Evolutionary conservation across 495 filamentous ascomycete genomes (phyloP), one percentile per base, ranked within the genome.

Genomic region (Viridothelium virens): DNA sequence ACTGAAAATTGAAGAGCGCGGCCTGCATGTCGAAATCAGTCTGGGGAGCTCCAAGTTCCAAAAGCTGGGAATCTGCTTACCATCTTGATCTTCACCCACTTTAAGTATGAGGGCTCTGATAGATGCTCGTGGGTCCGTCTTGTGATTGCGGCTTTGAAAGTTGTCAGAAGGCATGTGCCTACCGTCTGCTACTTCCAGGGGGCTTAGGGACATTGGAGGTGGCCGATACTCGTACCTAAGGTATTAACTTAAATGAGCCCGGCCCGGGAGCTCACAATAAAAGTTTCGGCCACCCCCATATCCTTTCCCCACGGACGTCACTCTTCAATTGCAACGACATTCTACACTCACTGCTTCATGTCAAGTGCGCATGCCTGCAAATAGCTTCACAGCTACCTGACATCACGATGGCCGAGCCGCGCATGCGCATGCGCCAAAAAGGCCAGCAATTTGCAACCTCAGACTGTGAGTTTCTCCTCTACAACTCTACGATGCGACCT

Each of bases 1-100:
- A 91, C 74, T 95, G 90, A 82, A 98, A 96, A 79, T 97, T 96
- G 86, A 98, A 97, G 68, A 98, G 87, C 38, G 95, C 94, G 68
- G 93, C 53, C 53, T 59, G 25, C 53, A 59, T 59, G 3, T 18
- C 31, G 31, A 59, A 59, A 31, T 59, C 14, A 59, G 31, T 34
- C 31, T 10, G 7, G 14, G 31, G 3, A 59, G 18, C 14, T 14
- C 36, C 31, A 9, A 59, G 18, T 36, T 14, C 36, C 31, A 9
- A 59, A 34, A 59, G 53, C 11, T 3, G 5, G n/a, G 18, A 36
- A 34, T 5, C n/a, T 59, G 36, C 53, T 59, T 31, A 59, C 53
- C 53, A 59, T 59, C 3, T 36, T 36, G 31, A 18, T 18, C 18
- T 59, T 7, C 7, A 7, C 7, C 31, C 18, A n/a, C 31, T 34